phyloP scores from a whole-genome alignment of 2,329 filamentous ascomycete genomes.

The Kalmusia sp. region DNA sequence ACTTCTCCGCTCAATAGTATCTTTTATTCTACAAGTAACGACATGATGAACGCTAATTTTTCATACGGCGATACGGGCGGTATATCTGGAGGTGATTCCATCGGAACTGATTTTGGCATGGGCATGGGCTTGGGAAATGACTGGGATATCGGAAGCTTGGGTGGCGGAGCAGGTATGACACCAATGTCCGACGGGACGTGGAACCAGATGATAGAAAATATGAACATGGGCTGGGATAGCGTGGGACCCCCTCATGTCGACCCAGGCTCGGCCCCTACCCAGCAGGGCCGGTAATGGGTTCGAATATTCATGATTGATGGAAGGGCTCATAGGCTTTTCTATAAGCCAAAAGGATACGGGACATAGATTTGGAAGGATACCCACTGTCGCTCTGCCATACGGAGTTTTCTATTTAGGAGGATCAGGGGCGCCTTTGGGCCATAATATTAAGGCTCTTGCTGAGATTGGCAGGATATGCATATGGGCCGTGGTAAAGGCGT shows the following conservation, averaged over 20 bases:
- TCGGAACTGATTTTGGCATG: slow-evolving; percentile 22
- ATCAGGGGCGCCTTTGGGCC: neutral
- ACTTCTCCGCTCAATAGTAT: slow-evolving; percentile 9
- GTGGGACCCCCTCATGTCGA: slow-evolving; percentile 22
- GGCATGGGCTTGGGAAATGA: slow-evolving; percentile 27
- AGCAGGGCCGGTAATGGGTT: neutral
- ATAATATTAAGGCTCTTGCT: neutral
- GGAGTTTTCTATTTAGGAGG: neutral
- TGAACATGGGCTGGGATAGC: slow-evolving; percentile 43
- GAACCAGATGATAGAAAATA: slow-evolving; percentile 46
- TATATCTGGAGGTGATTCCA: neutral
- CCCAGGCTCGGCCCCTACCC: neutral
- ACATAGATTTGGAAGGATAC: slow-evolving; percentile 5
- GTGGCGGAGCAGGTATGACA: slow-evolving; percentile 35
- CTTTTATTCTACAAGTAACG: slow-evolving; percentile 21
- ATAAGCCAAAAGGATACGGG: neutral
- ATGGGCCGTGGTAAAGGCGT: neutral
- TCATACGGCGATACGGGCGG: neutral
- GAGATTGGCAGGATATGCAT: neutral
- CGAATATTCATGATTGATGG: neutral
- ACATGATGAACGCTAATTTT: slow-evolving; percentile 19
- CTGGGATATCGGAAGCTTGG: slow-evolving; percentile 40
- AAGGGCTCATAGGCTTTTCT: neutral
- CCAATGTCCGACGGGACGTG: slow-evolving; percentile 43
- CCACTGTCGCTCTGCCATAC: slow-evolving; percentile 4